Conservation (phyloP, 2,329 filamentous ascomycete species). For the Davidsoniella virescens region DNA sequence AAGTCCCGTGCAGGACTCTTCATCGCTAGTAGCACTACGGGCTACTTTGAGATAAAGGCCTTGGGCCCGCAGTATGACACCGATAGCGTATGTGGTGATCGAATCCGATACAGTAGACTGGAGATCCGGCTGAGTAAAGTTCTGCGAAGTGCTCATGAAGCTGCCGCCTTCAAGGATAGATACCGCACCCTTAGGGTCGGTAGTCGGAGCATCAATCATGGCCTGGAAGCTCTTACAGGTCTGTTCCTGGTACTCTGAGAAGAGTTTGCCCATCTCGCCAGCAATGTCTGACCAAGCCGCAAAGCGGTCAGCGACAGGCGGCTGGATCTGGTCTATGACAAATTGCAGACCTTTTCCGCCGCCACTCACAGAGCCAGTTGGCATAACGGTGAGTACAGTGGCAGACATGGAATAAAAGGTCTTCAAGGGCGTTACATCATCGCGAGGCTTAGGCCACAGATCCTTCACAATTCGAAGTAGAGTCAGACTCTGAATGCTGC, state of each 20-base stretch:
- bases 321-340: background rate
- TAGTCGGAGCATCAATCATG: conserved; percentile 11
- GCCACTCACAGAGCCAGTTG: conserved; percentile 7
- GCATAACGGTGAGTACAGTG: conserved; percentile 7
- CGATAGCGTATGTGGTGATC: conserved; percentile 8
- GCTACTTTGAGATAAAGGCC: conserved; percentile 5
- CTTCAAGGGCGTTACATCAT: conserved; percentile 10
- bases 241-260: conserved; percentile 9
- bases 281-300: conserved; percentile 7
- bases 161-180: conserved; percentile 6
- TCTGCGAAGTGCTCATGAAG: conserved; percentile 13
- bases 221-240: conserved; percentile 7
- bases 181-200: conserved; percentile 7
- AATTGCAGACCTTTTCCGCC: conserved; percentile 2
- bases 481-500: conserved; percentile 11
- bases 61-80: conserved; percentile 8
- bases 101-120: conserved; percentile 2
- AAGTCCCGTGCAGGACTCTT: background rate
- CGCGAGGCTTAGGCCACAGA: conserved; percentile 11
- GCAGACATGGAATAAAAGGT: conserved; percentile 11
- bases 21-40: background rate
- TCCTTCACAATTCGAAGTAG: conserved; percentile 13
- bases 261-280: conserved; percentile 3
- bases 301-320: conserved; percentile 4
- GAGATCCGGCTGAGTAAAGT: conserved; percentile 13